A percentile compares a stretch with the other conserved stretches of the same genome.
phyloP scores from a whole-genome alignment of 164 flowering plant genomes.

The Piper longum region DNA sequence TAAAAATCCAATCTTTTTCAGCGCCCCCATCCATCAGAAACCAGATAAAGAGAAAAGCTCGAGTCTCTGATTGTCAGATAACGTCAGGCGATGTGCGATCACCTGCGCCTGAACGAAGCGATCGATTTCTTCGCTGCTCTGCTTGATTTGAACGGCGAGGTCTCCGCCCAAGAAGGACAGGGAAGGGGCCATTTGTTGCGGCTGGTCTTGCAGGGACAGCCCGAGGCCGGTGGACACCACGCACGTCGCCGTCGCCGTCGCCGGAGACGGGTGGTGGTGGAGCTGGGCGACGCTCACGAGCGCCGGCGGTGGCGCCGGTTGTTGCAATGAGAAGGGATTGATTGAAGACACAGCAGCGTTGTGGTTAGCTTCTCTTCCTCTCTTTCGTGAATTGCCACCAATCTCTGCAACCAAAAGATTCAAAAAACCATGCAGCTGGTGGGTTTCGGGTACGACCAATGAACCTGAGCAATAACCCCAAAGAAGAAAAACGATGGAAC shows the following conservation, averaged over 20 bases:
- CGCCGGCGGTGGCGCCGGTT: conserved; percentile 23
- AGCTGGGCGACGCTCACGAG: conserved; percentile 49
- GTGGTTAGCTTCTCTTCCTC: conserved; percentile 39
- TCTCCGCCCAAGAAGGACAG: conserved; percentile 32
- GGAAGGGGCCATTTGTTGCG: conserved; percentile 17
- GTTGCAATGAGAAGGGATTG: conserved; percentile 26
- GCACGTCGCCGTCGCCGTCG: background rate
- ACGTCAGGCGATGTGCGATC: background rate
- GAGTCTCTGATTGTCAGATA: background rate
- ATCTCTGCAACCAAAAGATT: conserved; percentile 6
- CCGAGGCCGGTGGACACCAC: conserved; percentile 65
- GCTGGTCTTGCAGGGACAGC: conserved; percentile 44
- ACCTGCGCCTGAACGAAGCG: conserved; percentile 73
- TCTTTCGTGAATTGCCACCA: conserved; percentile 27
- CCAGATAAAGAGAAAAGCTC: no score
- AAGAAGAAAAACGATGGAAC: background rate
- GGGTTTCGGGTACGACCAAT: background rate
- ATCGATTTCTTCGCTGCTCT: conserved; percentile 58
- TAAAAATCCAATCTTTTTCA: background rate
- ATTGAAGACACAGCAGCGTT: conserved; percentile 5
- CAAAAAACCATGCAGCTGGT: background rate
- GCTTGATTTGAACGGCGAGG: conserved; percentile 37
- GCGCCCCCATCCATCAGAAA: background rate
- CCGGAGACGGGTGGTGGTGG: conserved; percentile 24
- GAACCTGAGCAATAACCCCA: background rate